Evolutionary conservation across 192 early-diverging fungal species (phyloP).

Genomic region (Kickxella alabastrina): DNA sequence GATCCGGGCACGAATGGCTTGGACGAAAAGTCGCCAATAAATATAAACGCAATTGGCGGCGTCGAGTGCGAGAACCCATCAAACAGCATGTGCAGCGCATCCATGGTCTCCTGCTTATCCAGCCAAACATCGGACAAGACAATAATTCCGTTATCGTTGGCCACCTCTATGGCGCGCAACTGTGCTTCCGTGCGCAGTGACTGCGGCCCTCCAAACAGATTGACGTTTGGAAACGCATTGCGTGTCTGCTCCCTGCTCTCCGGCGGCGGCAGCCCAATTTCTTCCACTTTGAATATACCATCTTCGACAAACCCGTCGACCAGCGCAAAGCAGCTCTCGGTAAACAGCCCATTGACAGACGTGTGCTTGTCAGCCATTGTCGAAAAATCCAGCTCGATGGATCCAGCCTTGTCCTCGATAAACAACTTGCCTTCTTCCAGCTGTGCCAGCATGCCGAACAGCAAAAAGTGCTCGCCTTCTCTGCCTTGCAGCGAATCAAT

Average conservation of each 20-base stretch:
- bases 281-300: constrained; percentile 61
- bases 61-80: constrained; percentile 64
- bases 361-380: constrained; percentile 44
- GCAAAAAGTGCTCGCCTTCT: constrained; percentile 60
- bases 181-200: constrained; percentile 30
- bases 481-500: constrained; percentile 78
- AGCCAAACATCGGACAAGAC: constrained; percentile 84
- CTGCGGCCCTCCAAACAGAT: constrained; percentile 45
- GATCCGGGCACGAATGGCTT: constrained; percentile 64
- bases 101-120: constrained; percentile 75
- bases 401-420: constrained; percentile 79
- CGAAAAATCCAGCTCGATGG: constrained; percentile 70
- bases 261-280: constrained; percentile 73
- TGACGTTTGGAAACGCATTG: constrained; percentile 31
- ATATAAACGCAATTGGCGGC: constrained; percentile 78
- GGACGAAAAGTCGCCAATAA: constrained; percentile 85
- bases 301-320: constrained; percentile 77
- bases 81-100: constrained; percentile 68
- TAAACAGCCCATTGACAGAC: constrained; percentile 68
- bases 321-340: constrained; percentile 83
- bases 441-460: constrained; percentile 87
- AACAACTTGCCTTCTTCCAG: constrained; percentile 74
- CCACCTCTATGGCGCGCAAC: constrained; percentile 56
- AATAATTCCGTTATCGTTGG: constrained; percentile 62
- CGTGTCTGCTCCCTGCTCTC: constrained; percentile 54